Base-by-base conservation (phyloP, 148 eudicot genomes). In the Rhododendron ovatum region DNA sequence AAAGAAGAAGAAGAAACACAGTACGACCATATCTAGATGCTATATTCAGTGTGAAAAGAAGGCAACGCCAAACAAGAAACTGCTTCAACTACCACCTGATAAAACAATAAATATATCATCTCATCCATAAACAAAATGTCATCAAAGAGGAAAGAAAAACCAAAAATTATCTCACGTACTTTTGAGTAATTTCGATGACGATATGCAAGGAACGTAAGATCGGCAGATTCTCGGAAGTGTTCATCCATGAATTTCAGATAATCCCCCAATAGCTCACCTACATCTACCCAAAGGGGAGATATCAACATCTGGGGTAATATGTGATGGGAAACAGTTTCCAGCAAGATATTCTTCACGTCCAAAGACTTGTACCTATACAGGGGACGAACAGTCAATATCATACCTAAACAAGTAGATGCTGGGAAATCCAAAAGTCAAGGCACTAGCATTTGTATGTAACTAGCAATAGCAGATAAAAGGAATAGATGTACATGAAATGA, bases 151-250 rank as follows among this genome's bases (percentile, higher is more conserved):
- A 15, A 48, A 39, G 39, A 4, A 10, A 57, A 30, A 82, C 84
- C 22, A 85, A 75, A 13, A 11, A 35, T 85, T 48, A 50, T 50
- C 39, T 47, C 35, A 75, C 95, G 81, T 92, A 96, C 99, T 87
- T 96, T 96, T 76, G 99, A 96, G 88, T 96, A 96, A 87, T 93
- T 96, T 65, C 98, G 90, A 88, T 96, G 98, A 61, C 98, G 98
- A 88, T 95, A 96, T 55, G 99, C 98, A 86, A 95, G 96, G 90
- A 94, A 96, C 4, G 99, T 95, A 87, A 94, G 98, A 88, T 96
- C 99, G 43, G 98, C 99, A 84, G 98, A 94, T 92, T 96, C 99
- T 87, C 93, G 90, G 67, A 95, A 91, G 90, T 96, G 93, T 83
- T 94, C 98, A 88, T 95, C 98, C 98, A 95, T 95, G 91, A 96